These are phyloP conservation scores for Tuber melanosporum DNA, from an alignment of 495 filamentous ascomycete species.

Conservation along the genomic window DNA sequence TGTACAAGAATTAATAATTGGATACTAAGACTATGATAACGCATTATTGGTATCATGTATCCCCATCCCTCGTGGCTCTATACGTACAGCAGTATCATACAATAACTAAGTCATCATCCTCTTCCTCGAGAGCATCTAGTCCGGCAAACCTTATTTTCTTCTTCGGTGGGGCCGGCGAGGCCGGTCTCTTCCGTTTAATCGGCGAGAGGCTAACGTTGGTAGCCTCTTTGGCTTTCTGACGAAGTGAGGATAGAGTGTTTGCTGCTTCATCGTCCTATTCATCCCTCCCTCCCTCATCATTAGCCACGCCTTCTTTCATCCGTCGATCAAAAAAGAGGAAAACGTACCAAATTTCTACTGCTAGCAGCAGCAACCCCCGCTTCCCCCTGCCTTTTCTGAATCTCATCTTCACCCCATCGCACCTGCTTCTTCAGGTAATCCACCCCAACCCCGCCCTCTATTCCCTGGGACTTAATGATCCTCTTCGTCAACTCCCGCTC, in stretches of 20 bases:
- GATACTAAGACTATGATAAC: neutral
- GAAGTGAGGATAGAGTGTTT: constrained; percentile 44
- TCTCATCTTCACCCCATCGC: constrained; percentile 18
- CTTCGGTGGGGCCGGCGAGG: constrained; percentile 43
- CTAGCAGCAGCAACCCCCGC: constrained; percentile 1
- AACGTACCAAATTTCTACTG: constrained; percentile 15
- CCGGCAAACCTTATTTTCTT: constrained; percentile 77
- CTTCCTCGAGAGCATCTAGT: constrained; percentile 63
- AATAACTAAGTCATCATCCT: constrained; percentile 43
- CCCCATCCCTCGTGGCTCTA: neutral
- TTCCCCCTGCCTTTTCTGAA: constrained; percentile 16
- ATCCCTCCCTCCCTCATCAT: constrained; percentile 2
- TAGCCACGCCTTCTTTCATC: constrained; percentile 9
- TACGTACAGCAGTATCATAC: constrained; percentile 11
- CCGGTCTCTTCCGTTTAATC: constrained; percentile 61
- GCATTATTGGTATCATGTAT: neutral
- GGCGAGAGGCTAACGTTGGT: constrained; percentile 62
- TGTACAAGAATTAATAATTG: constrained; percentile 42
- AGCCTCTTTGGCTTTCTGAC: constrained; percentile 53
- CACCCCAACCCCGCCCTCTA: constrained; percentile 51
- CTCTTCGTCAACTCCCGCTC: constrained; percentile 73
- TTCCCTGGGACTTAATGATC: constrained; percentile 47
- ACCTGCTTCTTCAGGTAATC: constrained; percentile 37
- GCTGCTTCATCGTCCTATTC: constrained; percentile 19
- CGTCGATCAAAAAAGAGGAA: neutral